Conservation (phyloP, 805 yeast genomes). For the Blastobotrys peoriensis region DNA sequence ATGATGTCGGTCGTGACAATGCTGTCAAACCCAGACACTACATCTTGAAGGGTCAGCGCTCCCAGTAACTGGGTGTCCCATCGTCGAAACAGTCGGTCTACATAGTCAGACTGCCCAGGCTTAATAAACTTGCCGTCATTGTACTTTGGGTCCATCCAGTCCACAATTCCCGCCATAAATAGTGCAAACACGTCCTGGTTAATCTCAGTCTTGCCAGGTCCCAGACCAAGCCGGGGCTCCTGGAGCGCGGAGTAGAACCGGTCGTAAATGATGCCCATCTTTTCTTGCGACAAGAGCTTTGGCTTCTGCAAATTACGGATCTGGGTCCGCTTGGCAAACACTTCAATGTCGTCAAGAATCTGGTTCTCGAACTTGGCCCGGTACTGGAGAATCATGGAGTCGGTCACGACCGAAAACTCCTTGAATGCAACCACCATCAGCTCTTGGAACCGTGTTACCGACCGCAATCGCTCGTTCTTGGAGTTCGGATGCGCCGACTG, state of each 20-base stretch:
- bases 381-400: conserved; percentile 61
- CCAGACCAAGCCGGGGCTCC: conserved; percentile 44
- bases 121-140: conserved; percentile 10
- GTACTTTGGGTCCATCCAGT: conserved; percentile 48
- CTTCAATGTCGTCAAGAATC: conserved; percentile 79
- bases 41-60: conserved; percentile 55
- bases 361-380: conserved; percentile 66
- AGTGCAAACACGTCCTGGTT: conserved; percentile 61
- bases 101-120: conserved; percentile 36
- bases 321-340: conserved; percentile 88
- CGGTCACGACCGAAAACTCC: conserved; percentile 78
- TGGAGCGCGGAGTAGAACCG: conserved; percentile 72
- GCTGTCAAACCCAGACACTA: conserved; percentile 66
- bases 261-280: conserved; percentile 73
- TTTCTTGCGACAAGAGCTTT: conserved; percentile 48
- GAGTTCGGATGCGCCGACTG: conserved; percentile 74
- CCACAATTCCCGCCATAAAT: conserved; percentile 74
- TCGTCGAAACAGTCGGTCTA: conserved; percentile 55
- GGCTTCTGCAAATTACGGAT: conserved; percentile 78
- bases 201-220: conserved; percentile 52
- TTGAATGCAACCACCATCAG: conserved; percentile 86
- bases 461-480: conserved; percentile 53
- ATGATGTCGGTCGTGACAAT: conserved; percentile 68
- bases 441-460: conserved; percentile 81
- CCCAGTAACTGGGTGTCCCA: conserved; percentile 63